Percentiles rank a stretch among this genome's conserved stretches.
phyloP scores from a whole-genome alignment of 306 rosid species.

The Vachellia pachyceras region DNA sequence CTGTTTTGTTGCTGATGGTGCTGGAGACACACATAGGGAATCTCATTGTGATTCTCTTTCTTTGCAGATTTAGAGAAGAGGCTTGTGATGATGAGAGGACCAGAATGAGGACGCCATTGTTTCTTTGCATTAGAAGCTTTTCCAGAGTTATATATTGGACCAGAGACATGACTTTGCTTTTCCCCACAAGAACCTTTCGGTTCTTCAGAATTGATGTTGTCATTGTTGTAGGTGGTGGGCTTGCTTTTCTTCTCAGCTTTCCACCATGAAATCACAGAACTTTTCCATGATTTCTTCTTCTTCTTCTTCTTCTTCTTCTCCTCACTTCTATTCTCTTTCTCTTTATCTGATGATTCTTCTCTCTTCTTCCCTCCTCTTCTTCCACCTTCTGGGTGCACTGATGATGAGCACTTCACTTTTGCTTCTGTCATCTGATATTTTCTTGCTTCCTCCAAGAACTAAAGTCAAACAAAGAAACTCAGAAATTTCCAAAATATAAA shows the following conservation, averaged over 20 bases:
- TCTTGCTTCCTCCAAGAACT: conserved; percentile 91
- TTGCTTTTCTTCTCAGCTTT: conserved; percentile 60
- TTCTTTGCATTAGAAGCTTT: conserved; percentile 39
- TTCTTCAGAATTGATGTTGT: conserved; percentile 11
- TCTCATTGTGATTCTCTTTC: conserved; percentile 44
- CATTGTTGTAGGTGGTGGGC: conserved; percentile 23
- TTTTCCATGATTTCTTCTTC: conserved; percentile 69
- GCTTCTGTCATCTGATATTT: conserved; percentile 46
- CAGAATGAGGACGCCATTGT: conserved; percentile 54
- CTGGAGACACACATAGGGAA: conserved; percentile 57
- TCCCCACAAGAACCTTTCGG: conserved; percentile 33
- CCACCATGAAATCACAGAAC: conserved; percentile 70
- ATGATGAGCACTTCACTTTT: conserved; percentile 45
- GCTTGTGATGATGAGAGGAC: conserved; percentile 53
- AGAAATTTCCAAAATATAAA: conserved; percentile 8
- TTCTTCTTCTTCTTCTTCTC: conserved; percentile 41
- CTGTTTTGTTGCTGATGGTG: conserved; percentile 35
- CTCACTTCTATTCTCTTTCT: conserved; percentile 38
- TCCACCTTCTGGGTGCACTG: conserved; percentile 51
- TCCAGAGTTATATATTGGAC: conserved; percentile 55
- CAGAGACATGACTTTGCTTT: conserved; percentile 59
- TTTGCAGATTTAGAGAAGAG: conserved; percentile 63
- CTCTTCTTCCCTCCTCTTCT: not conserved
- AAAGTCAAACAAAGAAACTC: conserved; percentile 19
- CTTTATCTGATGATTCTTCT: conserved; percentile 41